phyloP scores from a whole-genome alignment of 352 stramenopile genomes.

The Achlya hypogyna region DNA sequence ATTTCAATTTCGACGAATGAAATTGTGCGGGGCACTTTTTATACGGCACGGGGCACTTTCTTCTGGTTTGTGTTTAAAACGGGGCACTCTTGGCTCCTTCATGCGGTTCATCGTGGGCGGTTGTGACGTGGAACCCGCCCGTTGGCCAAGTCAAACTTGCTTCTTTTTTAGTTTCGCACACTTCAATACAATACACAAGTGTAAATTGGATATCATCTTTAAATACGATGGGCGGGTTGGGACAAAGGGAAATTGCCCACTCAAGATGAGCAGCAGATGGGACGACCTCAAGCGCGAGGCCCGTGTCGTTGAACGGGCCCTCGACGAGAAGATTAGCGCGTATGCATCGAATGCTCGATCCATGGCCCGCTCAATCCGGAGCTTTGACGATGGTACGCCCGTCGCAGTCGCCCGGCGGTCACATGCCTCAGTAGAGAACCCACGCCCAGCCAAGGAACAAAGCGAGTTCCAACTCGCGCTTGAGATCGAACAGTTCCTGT shows the following conservation, averaged over 20 bases:
- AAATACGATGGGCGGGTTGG: background rate
- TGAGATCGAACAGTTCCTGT: conserved; percentile 58
- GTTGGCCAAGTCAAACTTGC: background rate
- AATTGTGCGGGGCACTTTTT: too few species aligned
- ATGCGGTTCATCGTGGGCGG: background rate
- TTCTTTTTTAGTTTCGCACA: too few species aligned
- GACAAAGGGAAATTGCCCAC: too few species aligned
- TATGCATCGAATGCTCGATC: conserved; percentile 57
- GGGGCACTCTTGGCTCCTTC: too few species aligned
- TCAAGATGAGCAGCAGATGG: conserved; percentile 37
- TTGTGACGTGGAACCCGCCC: background rate
- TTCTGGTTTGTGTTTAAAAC: too few species aligned
- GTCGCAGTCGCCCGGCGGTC: background rate
- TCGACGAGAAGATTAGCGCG: conserved; percentile 74
- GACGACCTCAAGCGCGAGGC: conserved; percentile 66
- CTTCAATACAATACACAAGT: background rate
- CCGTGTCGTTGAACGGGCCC: conserved; percentile 53
- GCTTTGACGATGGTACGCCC: conserved; percentile 59
- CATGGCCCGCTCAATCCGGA: conserved; percentile 26
- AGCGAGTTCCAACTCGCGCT: conserved; percentile 53
- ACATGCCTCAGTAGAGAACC: conserved; percentile 42
- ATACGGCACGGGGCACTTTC: too few species aligned
- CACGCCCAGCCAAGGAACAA: conserved; percentile 30
- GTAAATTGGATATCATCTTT: background rate
- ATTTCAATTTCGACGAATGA: too few species aligned